Evolutionary conservation across 2,329 filamentous ascomycete species (phyloP), one percentile per base, ranked within the genome.

Genomic region (Colletotrichum sp.): DNA sequence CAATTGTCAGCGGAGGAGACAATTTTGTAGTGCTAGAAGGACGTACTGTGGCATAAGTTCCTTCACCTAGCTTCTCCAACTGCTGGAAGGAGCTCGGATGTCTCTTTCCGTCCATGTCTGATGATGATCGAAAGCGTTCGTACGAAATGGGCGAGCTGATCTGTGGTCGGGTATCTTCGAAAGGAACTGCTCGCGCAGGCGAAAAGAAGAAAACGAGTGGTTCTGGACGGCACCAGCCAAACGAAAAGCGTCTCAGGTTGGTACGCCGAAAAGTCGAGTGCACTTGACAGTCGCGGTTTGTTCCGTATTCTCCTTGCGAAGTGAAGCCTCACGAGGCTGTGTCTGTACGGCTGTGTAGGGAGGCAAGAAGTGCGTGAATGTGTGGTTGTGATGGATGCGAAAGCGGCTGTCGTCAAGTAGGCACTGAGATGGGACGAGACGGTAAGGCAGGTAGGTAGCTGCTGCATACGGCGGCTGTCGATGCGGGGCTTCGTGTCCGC

Each of bases 71-170:
- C 94, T 96, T 99, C 87, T 99, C 97, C 85, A 99, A 92, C 92
- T 99, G 97, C 91, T 99, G 96, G 90, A 99, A 99, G 78, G 96
- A 99, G 88, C 95, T 98, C 72, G 96, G 96, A 82, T 98, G 95
- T 82, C 95, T 90, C 85, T 98, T 95, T 83, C 95, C 95, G 87
- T 98, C 96, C 96, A 99, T 99, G 77, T 77, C 55, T 62, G 72
- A 11, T 69, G 39, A 30, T 34, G n/a, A 19, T 6, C n/a, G 30
- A 34, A 34, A 32, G 29, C 29, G 11, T 22, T 13, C n/a, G n/a
- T 22, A 34, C 59, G 30, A 32, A 34, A 22, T 13, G n/a, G 64
- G 16, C 25, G 25, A 29, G 34, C 27, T 67, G 36, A n/a, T 13
- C 44, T 22, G 11, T 22, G 44, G 44, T 52, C 12, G n/a, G 44